Conservation (phyloP, 345 rosid genomes). For the Raphanus raphanistrum region DNA sequence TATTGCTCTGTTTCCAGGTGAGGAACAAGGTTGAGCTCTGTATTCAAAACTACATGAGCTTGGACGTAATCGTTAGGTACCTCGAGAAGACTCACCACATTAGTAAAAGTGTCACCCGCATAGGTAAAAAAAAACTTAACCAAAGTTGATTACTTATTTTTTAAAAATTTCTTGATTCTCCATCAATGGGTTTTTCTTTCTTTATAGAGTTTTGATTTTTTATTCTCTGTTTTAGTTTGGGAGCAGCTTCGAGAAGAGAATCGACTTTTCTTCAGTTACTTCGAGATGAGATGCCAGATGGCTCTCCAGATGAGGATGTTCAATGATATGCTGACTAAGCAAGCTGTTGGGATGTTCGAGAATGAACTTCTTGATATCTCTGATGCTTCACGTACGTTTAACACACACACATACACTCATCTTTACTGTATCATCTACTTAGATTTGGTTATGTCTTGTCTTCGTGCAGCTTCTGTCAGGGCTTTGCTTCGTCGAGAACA, state of each 20-base stretch:
- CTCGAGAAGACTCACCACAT: background rate
- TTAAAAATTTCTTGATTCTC: background rate
- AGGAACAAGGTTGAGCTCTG: slow-evolving; percentile 2
- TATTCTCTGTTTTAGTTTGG: slow-evolving; percentile 16
- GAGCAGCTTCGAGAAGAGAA: slow-evolving; percentile 11
- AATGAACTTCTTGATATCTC: background rate
- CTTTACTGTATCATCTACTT: background rate
- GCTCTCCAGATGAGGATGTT: background rate
- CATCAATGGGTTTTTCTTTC: background rate
- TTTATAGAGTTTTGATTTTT: background rate
- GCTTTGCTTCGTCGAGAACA: background rate
- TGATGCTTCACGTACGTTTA: slow-evolving; percentile 1
- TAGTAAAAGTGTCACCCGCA: background rate
- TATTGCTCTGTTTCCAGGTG: slow-evolving; percentile 4
- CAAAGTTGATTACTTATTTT: background rate
- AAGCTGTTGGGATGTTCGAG: background rate
- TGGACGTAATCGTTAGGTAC: background rate
- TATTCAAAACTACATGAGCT: background rate
- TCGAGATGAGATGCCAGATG: background rate
- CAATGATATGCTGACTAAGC: background rate
- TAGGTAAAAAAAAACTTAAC: background rate
- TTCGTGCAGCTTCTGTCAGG: background rate
- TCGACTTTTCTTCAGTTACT: background rate
- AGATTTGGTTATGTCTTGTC: background rate
- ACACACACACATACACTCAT: background rate